Conservation (phyloP, 306 rosid genomes). For the Medicago lupulina region DNA sequence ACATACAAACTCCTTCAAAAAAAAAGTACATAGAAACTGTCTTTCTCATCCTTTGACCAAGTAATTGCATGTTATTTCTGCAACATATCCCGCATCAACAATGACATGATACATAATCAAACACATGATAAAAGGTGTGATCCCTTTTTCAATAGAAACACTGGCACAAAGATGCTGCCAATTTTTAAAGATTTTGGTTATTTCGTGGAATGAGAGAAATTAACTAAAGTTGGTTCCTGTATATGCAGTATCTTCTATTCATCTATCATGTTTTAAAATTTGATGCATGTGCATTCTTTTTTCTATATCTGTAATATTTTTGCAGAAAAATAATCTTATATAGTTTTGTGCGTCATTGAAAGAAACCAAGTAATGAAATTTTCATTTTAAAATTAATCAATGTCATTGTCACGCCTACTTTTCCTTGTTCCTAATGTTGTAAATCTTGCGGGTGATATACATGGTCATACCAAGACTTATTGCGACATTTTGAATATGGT, state of each 20-base stretch:
- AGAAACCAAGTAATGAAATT: background rate
- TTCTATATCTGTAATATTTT: conserved; percentile 10
- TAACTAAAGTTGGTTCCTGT: background rate
- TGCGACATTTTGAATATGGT: conserved; percentile 70
- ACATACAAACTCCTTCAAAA: background rate
- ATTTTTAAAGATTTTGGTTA: background rate
- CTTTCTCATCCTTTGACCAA: background rate
- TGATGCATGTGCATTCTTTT: conserved; percentile 14
- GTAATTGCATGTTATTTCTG: background rate
- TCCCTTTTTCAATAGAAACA: background rate
- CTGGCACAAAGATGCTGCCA: background rate
- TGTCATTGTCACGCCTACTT: background rate
- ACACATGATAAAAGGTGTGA: conserved; percentile 1
- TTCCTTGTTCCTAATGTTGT: conserved; percentile 45
- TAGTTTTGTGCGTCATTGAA: background rate
- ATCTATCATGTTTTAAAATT: background rate
- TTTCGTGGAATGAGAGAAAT: background rate
- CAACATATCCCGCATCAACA: background rate
- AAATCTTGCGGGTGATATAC: conserved; percentile 72
- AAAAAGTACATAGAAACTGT: background rate
- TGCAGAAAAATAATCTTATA: background rate
- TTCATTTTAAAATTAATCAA: conserved; percentile 29
- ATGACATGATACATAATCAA: background rate
- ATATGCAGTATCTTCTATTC: background rate
- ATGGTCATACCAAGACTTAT: conserved; percentile 83